phyloP scores from a whole-genome alignment of 306 rosid species.

The Trifolium repens region DNA sequence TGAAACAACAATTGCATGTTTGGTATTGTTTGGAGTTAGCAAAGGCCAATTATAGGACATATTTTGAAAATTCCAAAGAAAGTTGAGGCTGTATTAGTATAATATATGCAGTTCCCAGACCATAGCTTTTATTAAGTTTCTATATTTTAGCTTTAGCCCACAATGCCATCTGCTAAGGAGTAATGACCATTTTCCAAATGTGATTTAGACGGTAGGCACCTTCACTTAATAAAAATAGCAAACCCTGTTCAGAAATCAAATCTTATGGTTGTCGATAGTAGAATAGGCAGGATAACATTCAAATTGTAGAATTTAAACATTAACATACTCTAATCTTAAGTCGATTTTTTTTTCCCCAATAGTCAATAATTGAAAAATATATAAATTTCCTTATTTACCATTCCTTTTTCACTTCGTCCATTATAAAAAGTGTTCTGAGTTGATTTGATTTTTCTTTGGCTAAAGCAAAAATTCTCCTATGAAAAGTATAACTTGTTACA shows the following conservation, averaged over 20 bases:
- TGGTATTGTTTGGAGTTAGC: conserved; percentile 3
- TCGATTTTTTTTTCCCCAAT: neutral
- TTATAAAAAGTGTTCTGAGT: conserved; percentile 1
- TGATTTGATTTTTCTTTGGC: conserved; percentile 17
- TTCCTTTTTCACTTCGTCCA: conserved; percentile 1
- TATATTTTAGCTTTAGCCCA: conserved; percentile 6
- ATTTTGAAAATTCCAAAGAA: conserved; percentile 16
- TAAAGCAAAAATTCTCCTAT: conserved; percentile 4
- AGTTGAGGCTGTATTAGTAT: neutral
- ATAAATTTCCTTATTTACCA: neutral
- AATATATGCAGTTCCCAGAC: conserved; percentile 1
- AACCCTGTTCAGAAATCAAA: neutral
- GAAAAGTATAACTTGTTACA: conserved; percentile 33
- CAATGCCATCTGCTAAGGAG: neutral
- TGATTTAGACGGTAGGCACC: neutral
- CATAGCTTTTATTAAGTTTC: neutral
- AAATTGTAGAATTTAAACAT: conserved; percentile 14
- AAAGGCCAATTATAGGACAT: neutral
- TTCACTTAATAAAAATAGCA: neutral
- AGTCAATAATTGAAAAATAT: neutral
- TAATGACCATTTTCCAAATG: neutral
- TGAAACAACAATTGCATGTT: neutral
- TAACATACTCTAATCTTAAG: conserved; percentile 17
- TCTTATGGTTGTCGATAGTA: neutral
- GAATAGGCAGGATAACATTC: neutral